Evolutionary conservation across 208 protist species (phyloP), one percentile per base, ranked within the genome.

Genomic region (Crithidia sp.): DNA sequence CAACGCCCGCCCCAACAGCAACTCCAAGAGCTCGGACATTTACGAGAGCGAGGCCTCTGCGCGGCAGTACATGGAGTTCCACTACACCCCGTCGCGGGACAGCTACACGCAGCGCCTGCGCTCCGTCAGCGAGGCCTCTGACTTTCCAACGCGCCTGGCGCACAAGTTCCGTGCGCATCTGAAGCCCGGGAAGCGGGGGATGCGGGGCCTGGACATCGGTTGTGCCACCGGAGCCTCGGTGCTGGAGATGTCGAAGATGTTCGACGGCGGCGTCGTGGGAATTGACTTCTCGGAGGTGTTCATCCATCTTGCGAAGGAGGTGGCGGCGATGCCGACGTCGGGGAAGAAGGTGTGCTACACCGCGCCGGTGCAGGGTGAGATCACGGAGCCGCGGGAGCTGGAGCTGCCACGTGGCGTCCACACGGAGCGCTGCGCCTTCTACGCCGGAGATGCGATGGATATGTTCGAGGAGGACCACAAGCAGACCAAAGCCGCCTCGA

Each of bases 51-150:
- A 90, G 28, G 72, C 53, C 5, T 76, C 74, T n/a, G 82, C 78
- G 10, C 81, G 82, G 19, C 87, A 96, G 81, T 94, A 94, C 74
- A 86, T 94, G 79, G 85, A 94, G 84, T 93, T 96, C 66, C 89
- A 96, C 79, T 94, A 84, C 82, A 91, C 87, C 6, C 84, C 87
- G 3, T 82, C 81, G 2, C 54, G 64, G 2, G 75, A 82, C 43
- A 88, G 78, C 74, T 93, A 84, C 82, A 74, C 71, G 13, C 83
- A 86, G 50, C 47, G 53, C 0, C 55, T 88, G 10, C 82, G 72
- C 13, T 63, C 66, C 12, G 64, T 92, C 50, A 74, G 37, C 17
- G 87, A 90, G 59, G 82, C 82, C 64, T 94, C 86, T 71, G 83
- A 95, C 76, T 97, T 91, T 75, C 88, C 90, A 10, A 66, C 66